Base-by-base conservation (phyloP, 306 rosid genomes). In the Canavalia gladiata region DNA sequence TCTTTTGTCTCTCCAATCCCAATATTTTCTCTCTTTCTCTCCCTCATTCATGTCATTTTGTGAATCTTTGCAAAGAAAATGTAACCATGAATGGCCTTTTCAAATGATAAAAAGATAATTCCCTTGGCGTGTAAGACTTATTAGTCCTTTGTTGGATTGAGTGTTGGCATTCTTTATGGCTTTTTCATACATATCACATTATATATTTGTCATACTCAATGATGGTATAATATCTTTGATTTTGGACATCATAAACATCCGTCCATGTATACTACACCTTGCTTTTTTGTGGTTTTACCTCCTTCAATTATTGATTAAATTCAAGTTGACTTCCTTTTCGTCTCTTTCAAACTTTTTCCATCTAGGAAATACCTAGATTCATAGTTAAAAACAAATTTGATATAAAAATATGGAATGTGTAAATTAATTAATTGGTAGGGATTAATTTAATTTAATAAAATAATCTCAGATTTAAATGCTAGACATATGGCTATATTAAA, bases 101-200 rank as follows among this genome's bases (percentile, higher is more conserved):
- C 73, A 80, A 88, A 86, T 87, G 74, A 85, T 84, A 72, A 72
- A 84, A 77, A 84, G 78, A 82, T 84, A 73, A 87, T 89, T 87
- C 88, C 88, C 90, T 83, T 89, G 85, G 92, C 91, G 89, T 91
- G 95, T 84, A 89, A 80, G 78, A 68, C 67, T 82, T 81, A 33
- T 82, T 81, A 33, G 34, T 43, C 80, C 49, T 45, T 58, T 74
- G 59, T 47, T 46, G 76, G 70, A 33, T 57, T 29, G 71, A 9
- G 55, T 83, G 64, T 52, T 3, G 6, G 18, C 57, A 6, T 18
- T 83, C 72, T 76, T 76, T 58, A 7, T 68, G 78, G 8, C 77
- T 75, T 71, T 68, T 55, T 35, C 73, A 76, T 60, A 51, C 31
- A 57, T 33, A 75, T 45, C 78, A 73, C 58, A 37, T 75, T 43